Base-by-base conservation (phyloP, 345 rosid genomes). In the Eucalyptus cloeziana region DNA sequence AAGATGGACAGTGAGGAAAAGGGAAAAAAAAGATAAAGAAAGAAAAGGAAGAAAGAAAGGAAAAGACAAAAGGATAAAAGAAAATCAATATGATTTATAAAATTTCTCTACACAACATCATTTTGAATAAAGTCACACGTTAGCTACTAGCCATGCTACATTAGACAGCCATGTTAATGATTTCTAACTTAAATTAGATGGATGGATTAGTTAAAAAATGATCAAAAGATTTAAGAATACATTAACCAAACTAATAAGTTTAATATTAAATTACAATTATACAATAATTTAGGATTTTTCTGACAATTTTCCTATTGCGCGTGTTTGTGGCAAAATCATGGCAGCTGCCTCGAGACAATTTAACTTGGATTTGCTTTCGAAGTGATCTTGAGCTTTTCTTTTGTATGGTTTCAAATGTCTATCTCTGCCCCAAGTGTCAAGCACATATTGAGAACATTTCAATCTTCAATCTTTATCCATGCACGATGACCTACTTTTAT, bases 121-220 rank as follows among this genome's bases (percentile, higher is more conserved):
- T 69, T 69, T 31, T 31, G 4, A 69, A 16, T 31, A 31, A 31
- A 69, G 5, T 69, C 5, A 69, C 79, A 31, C 1, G 4, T 31
- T 37, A 16, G 2, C 11, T 16, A 3, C 12, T 0, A 4, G 6
- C 0, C 4, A 0, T 69, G 13, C 12, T 19, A 69, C 7, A 12
- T 27, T 31, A 7, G 43, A 31, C 2, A 9, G 1, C 1, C 6
- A 31, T 5, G 6, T 31, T 67, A 31, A 15, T 19, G 22, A 31
- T 67, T 67, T 67, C 4, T 16, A 69, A 69, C 4, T 19, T 17
- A 16, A 69, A 69, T 69, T 9, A 16, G 24, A 4, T 5, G 7
- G 13, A 69, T 16, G 24, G 24, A 17, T 40, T 8, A 33, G 11
- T 31, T 69, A 19, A 8, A 69, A 33, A 8, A 1, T 69, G 4